Percentiles rank a stretch among this genome's conserved stretches.
Conservation (phyloP, 2,329 filamentous ascomycete genomes). For the Aspergillus amoenus region DNA sequence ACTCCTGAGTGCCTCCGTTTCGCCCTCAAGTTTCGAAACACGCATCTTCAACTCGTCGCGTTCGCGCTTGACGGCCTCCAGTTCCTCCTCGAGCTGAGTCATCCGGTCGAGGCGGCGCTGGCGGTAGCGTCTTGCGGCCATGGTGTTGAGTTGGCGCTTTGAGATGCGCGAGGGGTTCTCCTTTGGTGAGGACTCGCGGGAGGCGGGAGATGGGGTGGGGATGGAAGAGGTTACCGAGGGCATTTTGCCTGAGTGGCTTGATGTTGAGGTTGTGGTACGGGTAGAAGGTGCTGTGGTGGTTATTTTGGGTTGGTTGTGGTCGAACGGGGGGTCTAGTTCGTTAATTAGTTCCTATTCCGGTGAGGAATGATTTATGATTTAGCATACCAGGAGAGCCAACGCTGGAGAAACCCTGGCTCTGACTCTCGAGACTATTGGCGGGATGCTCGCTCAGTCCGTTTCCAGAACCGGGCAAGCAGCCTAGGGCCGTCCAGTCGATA, state of each 20-base stretch:
- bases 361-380: neutral
- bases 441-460: neutral
- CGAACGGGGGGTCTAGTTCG: neutral
- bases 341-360: neutral
- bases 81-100: slow-evolving; percentile 33
- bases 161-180: slow-evolving; percentile 23
- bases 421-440: slow-evolving; percentile 2
- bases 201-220: slow-evolving; percentile 1
- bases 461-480: slow-evolving; percentile 3
- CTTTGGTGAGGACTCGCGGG: slow-evolving; percentile 9
- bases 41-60: slow-evolving; percentile 36
- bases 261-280: neutral
- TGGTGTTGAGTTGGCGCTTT: slow-evolving; percentile 37
- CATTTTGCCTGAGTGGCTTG: neutral
- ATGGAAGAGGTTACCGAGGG: slow-evolving; percentile 1
- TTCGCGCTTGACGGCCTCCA: slow-evolving; percentile 31
- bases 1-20: slow-evolving; percentile 34
- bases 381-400: slow-evolving; percentile 7
- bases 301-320: neutral
- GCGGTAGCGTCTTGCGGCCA: slow-evolving; percentile 37
- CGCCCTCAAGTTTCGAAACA: slow-evolving; percentile 37
- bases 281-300: neutral
- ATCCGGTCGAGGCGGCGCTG: slow-evolving; percentile 36
- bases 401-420: neutral
- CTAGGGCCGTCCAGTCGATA: slow-evolving; percentile 10